Evolutionary conservation across 768 basidiomycete species (phyloP).

Genomic region (Leccinum aurantiacum): DNA sequence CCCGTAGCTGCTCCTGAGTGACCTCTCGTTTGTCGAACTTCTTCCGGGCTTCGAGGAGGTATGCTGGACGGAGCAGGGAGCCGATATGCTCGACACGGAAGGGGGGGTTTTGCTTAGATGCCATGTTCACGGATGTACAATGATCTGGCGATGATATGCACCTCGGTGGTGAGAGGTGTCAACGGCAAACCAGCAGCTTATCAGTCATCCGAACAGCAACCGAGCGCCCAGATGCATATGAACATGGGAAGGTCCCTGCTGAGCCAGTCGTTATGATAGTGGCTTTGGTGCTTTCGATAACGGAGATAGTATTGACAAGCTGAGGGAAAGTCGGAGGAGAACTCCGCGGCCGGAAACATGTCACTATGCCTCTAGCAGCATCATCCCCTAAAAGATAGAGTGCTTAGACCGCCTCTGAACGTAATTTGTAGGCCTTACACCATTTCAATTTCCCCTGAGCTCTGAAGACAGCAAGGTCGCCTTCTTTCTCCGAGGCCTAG

Average conservation of each 20-base stretch:
- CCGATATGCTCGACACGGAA: constrained; percentile 48
- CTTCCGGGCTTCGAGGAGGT: constrained; percentile 39
- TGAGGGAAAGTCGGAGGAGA: not conserved
- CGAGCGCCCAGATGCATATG: not conserved
- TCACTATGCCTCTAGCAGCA: not conserved
- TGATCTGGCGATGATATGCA: not conserved
- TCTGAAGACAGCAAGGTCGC: too few relatives aligned
- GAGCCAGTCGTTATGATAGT: not conserved
- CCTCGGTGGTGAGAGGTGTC: constrained; percentile 6
- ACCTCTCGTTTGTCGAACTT: constrained; percentile 36
- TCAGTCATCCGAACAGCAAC: not conserved
- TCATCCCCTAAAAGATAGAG: not conserved
- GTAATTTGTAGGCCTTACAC: not conserved
- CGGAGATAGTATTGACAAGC: not conserved
- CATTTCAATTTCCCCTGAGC: too few relatives aligned
- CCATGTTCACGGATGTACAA: constrained; percentile 10
- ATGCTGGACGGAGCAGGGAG: constrained; percentile 42
- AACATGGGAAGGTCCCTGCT: not conserved
- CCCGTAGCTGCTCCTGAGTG: constrained; percentile 34
- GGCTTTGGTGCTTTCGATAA: not conserved
- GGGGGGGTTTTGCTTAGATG: constrained; percentile 33
- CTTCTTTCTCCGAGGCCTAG: too few relatives aligned
- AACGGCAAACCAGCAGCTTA: not conserved
- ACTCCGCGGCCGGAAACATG: not conserved
- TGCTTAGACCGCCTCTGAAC: not conserved